Base-by-base conservation (phyloP, 192 early-diverging fungal species). In the Gonapodya sp. region DNA sequence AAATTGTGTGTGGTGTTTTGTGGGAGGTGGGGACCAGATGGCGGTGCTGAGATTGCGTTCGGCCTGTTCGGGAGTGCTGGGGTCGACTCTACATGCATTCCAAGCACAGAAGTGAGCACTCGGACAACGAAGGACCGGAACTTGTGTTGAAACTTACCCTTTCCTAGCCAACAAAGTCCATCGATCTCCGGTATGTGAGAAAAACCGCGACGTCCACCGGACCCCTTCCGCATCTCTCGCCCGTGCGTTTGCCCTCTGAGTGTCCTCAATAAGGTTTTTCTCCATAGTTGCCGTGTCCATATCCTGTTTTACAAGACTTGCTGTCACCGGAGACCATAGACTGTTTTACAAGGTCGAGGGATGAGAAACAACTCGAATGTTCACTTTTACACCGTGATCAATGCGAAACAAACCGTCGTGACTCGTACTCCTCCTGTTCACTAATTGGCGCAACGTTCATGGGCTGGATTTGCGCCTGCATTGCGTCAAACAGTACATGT, bases 401-500 rank as follows among this genome's bases (percentile, higher is more conserved):
- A 46, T 35, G 30, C 32, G 74, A 80, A 32, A 14, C 31, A 74
- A 80, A 92, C 89, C 91, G 89, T 72, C 94, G 87, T 31, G 95
- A 95, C 87, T 98, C 96, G 82, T 93, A 93, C 33, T 86, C 82
- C 79, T 94, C 93, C 85, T 95, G 94, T 37, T 93, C 89, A 0
- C 84, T 87, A 33, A 91, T 91, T 2, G 91, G 88, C 0, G 86
- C 86, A 0, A 96, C 89, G 64, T 89, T 87, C 84, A 94, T 95
- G n/a, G 90, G 89, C 72, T 90, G 86, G 80, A 92, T 88, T n/a
- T 88, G 85, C 31, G 87, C 86, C 74, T 88, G 87, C 36, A 86
- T 87, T 14, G 90, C 92, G 87, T 96, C 93, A 83, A 97, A 94
- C 18, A 96, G 82, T 0, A 92, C 81, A 35, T 34, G 73, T 33